Percentiles rank a stretch among this genome's conserved stretches.
Evolutionary conservation across 208 protist species (phyloP).

Genomic region (Zelonia costaricensis): DNA sequence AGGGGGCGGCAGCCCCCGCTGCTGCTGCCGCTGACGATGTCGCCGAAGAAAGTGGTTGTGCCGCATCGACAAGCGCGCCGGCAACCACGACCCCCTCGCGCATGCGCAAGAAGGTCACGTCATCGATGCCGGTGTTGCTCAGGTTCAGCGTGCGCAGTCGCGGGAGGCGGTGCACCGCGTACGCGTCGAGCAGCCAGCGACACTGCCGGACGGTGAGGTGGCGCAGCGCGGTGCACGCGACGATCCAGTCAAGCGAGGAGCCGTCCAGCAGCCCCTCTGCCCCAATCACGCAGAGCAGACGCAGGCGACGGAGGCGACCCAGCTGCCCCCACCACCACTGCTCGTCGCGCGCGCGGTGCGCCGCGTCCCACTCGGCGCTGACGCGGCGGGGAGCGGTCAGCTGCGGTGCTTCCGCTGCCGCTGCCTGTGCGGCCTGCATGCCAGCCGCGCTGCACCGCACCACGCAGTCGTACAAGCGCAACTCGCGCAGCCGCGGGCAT

Average conservation of each 20-base stretch:
- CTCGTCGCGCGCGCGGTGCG: neutral
- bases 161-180: slow-evolving; percentile 15
- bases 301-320: slow-evolving; percentile 6
- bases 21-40: too few species aligned
- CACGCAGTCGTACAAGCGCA: slow-evolving; percentile 1
- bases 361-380: neutral
- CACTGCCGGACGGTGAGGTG: slow-evolving; percentile 10
- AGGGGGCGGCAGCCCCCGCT: too few species aligned
- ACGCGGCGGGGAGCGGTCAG: too few species aligned
- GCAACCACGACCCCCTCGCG: neutral
- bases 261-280: neutral
- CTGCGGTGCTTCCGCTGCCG: too few species aligned
- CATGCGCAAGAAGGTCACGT: slow-evolving; percentile 21
- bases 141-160: slow-evolving; percentile 11
- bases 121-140: slow-evolving; percentile 16
- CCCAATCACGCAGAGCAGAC: neutral
- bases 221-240: slow-evolving; percentile 1
- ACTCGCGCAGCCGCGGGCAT: slow-evolving; percentile 4
- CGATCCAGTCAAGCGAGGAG: slow-evolving; percentile 11
- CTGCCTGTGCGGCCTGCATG: neutral
- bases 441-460: neutral
- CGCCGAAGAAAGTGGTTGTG: too few species aligned
- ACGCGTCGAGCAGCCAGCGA: slow-evolving; percentile 17
- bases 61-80: too few species aligned
- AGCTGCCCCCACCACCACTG: slow-evolving; percentile 18